Evolutionary conservation across 345 rosid genomes (phyloP), one percentile per base, ranked within the genome.

Genomic region (Rubroshorea leprosula): DNA sequence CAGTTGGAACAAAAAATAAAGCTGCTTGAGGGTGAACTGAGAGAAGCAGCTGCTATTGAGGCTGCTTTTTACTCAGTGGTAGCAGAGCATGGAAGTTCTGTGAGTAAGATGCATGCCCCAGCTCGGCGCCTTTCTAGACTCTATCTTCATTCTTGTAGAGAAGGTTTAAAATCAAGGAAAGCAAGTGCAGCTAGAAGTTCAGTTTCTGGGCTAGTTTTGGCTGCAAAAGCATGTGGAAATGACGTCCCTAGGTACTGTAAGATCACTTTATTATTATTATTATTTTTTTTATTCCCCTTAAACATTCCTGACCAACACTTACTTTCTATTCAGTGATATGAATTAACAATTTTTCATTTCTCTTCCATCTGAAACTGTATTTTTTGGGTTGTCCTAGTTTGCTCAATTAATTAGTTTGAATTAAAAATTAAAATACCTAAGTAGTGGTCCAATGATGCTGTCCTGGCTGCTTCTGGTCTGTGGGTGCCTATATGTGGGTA

Each of bases 191-290:
- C 95, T 58, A 81, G 78, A 84, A 88, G 84, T 76, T 82, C 78
- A 25, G 78, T 84, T 67, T 92, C 95, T 13, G 93, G 96, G 55
- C 64, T 92, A 62, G 78, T 82, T 65, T 74, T 86, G 72, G 89
- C 81, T 3, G 87, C 95, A 61, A 92, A 92, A 78, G 92, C 96
- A 50, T 92, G 98, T 64, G 96, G 98, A 55, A 86, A 88, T 62
- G 98, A 92, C 66, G 95, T 88, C 62, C 89, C 98, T 2, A 91
- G 98, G 98, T 90, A 81, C 43, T 51, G 8, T 8, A 23, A 23
- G 15, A 4, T 47, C 50, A 46, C n/a, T n/a, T n/a, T n/a, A n/a
- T n/a, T n/a, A n/a, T n/a, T n/a, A n/a, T n/a, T 49, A 20, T 64
- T 24, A 47, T 31, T 46, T 39, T 57, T 9, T 38, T 54, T 16